Conservation (phyloP, 148 eudicot species). For the Gaultheria prostrata region DNA sequence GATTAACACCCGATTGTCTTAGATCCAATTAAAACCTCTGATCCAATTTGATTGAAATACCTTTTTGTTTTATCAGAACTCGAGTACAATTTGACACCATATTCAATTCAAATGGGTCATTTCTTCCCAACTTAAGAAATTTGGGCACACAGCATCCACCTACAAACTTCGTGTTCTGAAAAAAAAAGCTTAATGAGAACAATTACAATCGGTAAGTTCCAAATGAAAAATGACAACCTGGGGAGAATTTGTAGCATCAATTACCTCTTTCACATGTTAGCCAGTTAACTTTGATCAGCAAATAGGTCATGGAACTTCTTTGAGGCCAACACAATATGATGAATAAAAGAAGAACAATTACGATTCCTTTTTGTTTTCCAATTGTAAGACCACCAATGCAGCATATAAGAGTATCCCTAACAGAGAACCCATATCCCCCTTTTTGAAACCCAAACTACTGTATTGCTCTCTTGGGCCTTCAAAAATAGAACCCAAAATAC, state of each 20-base stretch:
- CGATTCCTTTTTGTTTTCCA: neutral
- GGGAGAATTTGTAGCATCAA: neutral
- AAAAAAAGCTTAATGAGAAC: neutral
- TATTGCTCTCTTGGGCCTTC: neutral
- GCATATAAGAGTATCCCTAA: neutral
- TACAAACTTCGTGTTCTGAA: neutral
- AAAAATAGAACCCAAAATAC: neutral
- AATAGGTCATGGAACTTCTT: neutral
- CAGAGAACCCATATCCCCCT: neutral
- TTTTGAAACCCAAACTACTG: neutral
- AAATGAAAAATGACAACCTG: neutral
- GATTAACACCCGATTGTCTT: neutral
- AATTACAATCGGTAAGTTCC: neutral
- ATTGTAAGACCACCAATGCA: neutral
- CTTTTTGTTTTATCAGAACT: too few relatives aligned
- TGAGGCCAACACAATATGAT: neutral
- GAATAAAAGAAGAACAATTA: neutral
- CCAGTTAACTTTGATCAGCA: neutral
- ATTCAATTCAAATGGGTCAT: neutral
- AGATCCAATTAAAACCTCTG: neutral
- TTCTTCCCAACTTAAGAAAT: neutral
- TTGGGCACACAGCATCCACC: neutral
- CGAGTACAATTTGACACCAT: neutral
- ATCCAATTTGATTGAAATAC: neutral
- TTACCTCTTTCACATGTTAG: neutral